Evolutionary conservation across 306 rosid species (phyloP).

Genomic region (Mimosa bimucronata): DNA sequence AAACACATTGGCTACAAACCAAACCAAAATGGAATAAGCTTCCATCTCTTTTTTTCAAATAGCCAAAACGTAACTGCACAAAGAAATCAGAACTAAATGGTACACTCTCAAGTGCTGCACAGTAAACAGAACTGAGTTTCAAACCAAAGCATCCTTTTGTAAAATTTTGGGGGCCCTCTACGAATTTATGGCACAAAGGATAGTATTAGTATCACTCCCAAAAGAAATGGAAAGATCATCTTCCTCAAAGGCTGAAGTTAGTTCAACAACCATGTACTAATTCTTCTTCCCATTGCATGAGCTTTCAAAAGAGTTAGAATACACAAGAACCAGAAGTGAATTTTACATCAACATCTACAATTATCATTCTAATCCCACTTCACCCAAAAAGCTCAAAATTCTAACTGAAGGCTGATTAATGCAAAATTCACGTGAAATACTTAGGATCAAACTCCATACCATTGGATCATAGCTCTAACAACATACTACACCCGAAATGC

Average conservation of each 20-base stretch:
- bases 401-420: background rate
- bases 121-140: constrained; percentile 4
- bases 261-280: background rate
- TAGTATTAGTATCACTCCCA: background rate
- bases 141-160: background rate
- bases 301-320: background rate
- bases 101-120: background rate
- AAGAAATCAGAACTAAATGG: constrained; percentile 11
- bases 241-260: background rate
- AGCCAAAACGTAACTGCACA: background rate
- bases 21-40: constrained; percentile 22
- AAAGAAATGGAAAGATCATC: constrained; percentile 6
- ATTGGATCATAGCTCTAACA: no score
- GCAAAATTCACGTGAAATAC: background rate
- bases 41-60: background rate
- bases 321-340: background rate
- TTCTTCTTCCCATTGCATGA: background rate
- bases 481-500: background rate
- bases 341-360: constrained; percentile 2
- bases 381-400: background rate
- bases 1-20: constrained; percentile 80
- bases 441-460: background rate
- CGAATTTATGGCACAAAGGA: background rate
- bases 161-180: background rate
- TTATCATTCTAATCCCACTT: background rate